Conservation (phyloP, 345 rosid species). For the Sonneratia caseolaris region DNA sequence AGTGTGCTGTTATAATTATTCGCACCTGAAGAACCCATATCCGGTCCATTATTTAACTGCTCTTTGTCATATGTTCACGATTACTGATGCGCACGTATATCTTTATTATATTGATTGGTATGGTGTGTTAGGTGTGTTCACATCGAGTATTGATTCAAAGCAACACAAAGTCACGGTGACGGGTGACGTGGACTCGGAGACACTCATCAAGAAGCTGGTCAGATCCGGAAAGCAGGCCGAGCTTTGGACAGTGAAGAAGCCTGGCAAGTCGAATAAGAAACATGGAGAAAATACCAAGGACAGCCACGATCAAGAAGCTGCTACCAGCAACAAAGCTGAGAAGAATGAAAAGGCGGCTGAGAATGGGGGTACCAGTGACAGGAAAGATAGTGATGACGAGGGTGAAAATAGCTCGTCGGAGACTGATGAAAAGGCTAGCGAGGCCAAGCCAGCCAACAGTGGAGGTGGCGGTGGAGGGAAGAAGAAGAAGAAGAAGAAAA, state of each 20-base stretch:
- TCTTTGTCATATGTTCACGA: too few relatives aligned
- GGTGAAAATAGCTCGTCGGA: slow-evolving; percentile 11
- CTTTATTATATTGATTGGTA: background rate
- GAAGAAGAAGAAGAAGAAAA: slow-evolving; percentile 8
- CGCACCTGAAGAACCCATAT: too few relatives aligned
- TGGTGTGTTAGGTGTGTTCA: slow-evolving; percentile 42
- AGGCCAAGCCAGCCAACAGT: slow-evolving; percentile 4
- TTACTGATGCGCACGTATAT: too few relatives aligned
- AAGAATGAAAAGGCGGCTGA: background rate
- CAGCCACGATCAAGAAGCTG: slow-evolving; percentile 9
- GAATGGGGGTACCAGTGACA: background rate
- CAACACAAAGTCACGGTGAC: slow-evolving; percentile 57
- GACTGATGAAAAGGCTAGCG: slow-evolving; percentile 7
- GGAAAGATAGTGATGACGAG: background rate
- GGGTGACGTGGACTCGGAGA: slow-evolving; percentile 40
- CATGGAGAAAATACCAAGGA: slow-evolving; percentile 15
- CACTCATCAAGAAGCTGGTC: slow-evolving; percentile 43
- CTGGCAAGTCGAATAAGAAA: slow-evolving; percentile 21
- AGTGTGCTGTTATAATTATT: too few relatives aligned
- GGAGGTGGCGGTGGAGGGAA: slow-evolving; percentile 7
- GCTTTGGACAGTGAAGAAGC: slow-evolving; percentile 43
- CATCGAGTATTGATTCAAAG: slow-evolving; percentile 34
- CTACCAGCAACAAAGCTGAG: slow-evolving; percentile 9
- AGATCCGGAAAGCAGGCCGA: slow-evolving; percentile 56
- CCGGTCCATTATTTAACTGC: too few relatives aligned